These are phyloP conservation scores for Stenocarpella maydis DNA, from an alignment of 2,329 filamentous ascomycete genomes.

Conservation along the genomic window DNA sequence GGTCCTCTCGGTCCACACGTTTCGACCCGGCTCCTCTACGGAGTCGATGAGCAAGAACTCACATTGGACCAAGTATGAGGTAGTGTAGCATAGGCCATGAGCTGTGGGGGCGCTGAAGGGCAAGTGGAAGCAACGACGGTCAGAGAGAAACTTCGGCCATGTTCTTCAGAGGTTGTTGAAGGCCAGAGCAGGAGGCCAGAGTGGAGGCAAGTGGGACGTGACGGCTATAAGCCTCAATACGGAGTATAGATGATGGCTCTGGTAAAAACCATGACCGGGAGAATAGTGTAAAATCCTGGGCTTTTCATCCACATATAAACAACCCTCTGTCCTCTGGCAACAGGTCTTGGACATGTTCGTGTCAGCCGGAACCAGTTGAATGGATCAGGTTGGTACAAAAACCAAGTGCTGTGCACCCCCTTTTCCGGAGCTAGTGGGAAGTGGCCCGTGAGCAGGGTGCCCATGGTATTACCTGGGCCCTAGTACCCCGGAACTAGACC, in stretches of 20 bases:
- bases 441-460: slow-evolving; percentile 14
- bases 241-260: too few relatives aligned
- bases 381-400: not conserved
- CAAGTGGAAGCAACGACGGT: too few relatives aligned
- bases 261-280: not conserved
- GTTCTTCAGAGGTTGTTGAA: not conserved
- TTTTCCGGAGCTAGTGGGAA: not conserved
- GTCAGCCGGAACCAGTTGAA: not conserved
- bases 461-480: too few relatives aligned
- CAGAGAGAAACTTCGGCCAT: not conserved
- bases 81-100: too few relatives aligned
- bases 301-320: too few relatives aligned
- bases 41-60: too few relatives aligned
- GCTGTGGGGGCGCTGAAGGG: not conserved
- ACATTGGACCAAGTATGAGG: too few relatives aligned
- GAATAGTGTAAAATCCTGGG: too few relatives aligned
- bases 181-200: not conserved
- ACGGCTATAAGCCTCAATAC: not conserved
- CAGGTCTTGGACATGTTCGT: not conserved
- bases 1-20: too few relatives aligned
- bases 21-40: too few relatives aligned
- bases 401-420: not conserved
- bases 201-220: not conserved
- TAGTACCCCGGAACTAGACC: too few relatives aligned
- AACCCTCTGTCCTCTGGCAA: not conserved